A percentile compares a stretch with the other conserved stretches of the same genome.
phyloP scores from a whole-genome alignment of 169 alveolate genomes.

The Eimeria zaria region DNA sequence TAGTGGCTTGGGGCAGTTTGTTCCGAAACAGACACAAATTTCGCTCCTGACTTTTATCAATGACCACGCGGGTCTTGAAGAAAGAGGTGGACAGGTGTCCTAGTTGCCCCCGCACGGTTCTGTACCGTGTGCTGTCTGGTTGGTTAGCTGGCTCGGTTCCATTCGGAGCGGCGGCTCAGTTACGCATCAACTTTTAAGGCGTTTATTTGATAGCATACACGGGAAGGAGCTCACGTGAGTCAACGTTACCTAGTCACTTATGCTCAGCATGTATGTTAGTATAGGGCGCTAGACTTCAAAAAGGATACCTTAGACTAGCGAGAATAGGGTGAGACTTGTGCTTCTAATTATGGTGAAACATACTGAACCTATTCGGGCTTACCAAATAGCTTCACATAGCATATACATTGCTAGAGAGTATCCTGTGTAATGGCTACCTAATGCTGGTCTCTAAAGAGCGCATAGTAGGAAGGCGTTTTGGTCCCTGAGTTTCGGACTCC shows the following conservation, averaged over 20 bases:
- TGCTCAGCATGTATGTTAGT: neutral
- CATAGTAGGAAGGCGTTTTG: neutral
- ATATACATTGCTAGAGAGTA: neutral
- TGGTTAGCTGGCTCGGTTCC: constrained; percentile 15
- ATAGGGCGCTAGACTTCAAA: neutral
- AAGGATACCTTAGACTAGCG: too few relatives aligned
- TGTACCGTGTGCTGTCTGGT: neutral
- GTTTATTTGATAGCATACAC: neutral
- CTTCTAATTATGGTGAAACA: too few relatives aligned
- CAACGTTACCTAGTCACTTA: neutral
- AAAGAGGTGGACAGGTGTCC: constrained; percentile 4
- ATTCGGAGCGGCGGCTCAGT: constrained; percentile 14
- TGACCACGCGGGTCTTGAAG: constrained; percentile 6
- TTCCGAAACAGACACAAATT: neutral
- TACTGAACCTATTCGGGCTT: too few relatives aligned
- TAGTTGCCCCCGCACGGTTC: constrained; percentile 22
- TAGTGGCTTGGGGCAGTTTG: constrained; percentile 12
- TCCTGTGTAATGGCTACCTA: neutral
- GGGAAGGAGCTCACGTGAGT: neutral
- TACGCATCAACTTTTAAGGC: neutral
- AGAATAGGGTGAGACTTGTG: too few relatives aligned
- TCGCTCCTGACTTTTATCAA: neutral
- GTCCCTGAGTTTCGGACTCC: neutral
- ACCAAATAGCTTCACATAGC: too few relatives aligned
- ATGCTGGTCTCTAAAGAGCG: neutral